Conservation (phyloP, 306 rosid genomes). For the Elaeagnus macrophylla region DNA sequence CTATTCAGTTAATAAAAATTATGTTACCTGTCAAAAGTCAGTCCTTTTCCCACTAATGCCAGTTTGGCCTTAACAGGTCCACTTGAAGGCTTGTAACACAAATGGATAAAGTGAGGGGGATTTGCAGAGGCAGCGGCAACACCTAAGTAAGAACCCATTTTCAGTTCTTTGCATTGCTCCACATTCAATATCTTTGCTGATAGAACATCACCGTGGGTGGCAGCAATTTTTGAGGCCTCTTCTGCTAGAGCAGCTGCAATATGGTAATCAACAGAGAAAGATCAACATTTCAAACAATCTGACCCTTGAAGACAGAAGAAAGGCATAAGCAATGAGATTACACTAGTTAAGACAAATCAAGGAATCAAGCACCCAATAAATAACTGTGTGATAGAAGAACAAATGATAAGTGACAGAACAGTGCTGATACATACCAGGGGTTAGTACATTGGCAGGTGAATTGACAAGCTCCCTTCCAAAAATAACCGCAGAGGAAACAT, state of each 20-base stretch:
- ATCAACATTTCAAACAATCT: constrained; percentile 8
- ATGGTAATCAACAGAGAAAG: constrained; percentile 18
- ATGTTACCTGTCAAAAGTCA: constrained; percentile 90
- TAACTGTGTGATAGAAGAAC: not conserved
- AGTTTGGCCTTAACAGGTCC: constrained; percentile 68
- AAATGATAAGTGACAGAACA: constrained; percentile 4
- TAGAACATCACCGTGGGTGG: constrained; percentile 65
- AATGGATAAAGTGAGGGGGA: constrained; percentile 92
- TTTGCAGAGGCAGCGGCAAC: constrained; percentile 95
- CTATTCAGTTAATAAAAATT: too few relatives aligned
- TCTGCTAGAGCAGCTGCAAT: constrained; percentile 65
- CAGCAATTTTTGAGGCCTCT: constrained; percentile 87
- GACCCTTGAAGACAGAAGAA: not conserved
- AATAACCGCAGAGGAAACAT: constrained; percentile 69
- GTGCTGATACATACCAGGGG: constrained; percentile 65
- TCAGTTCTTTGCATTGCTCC: constrained; percentile 78
- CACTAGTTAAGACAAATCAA: too few relatives aligned
- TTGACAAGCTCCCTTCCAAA: constrained; percentile 88
- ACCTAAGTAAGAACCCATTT: constrained; percentile 96
- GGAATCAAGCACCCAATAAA: not conserved
- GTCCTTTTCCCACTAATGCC: constrained; percentile 93
- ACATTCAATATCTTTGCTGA: constrained; percentile 73
- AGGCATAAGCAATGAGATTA: constrained; percentile 8
- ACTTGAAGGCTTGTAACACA: constrained; percentile 69
- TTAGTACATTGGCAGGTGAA: constrained; percentile 97